Evolutionary conservation across 192 early-diverging fungal species (phyloP).

Genomic region (Backusella morwellensis): DNA sequence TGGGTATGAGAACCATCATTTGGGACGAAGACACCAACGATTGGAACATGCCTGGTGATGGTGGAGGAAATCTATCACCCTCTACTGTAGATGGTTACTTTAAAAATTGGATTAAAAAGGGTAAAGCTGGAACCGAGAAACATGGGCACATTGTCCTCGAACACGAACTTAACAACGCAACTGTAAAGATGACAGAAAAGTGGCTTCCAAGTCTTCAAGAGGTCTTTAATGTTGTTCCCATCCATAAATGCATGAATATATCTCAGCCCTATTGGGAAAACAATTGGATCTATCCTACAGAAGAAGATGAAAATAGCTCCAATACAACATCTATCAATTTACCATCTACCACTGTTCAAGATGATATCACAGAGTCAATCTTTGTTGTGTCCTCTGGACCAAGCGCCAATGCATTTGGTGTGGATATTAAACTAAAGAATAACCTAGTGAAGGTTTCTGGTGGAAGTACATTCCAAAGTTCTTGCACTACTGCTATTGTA

Average conservation of each 20-base stretch:
- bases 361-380: neutral
- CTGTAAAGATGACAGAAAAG: conserved; percentile 39
- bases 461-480: neutral
- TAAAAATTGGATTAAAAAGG: conserved; percentile 24
- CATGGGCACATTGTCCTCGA: conserved; percentile 36
- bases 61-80: conserved; percentile 24
- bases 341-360: neutral
- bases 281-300: conserved; percentile 30
- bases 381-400: neutral
- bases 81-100: conserved; percentile 31
- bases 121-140: conserved; percentile 16
- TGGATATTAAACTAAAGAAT: neutral
- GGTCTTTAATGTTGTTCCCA: conserved; percentile 32
- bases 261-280: conserved; percentile 43
- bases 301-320: neutral
- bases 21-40: conserved; percentile 37
- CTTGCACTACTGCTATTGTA: neutral
- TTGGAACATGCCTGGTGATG: conserved; percentile 28
- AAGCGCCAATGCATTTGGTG: neutral
- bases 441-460: neutral
- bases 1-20: conserved; percentile 40
- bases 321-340: neutral
- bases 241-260: conserved; percentile 34
- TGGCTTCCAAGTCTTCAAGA: conserved; percentile 41
- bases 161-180: conserved; percentile 42